Evolutionary conservation across 2,329 filamentous ascomycete species (phyloP).

Genomic region (Xylariaceae sp.): DNA sequence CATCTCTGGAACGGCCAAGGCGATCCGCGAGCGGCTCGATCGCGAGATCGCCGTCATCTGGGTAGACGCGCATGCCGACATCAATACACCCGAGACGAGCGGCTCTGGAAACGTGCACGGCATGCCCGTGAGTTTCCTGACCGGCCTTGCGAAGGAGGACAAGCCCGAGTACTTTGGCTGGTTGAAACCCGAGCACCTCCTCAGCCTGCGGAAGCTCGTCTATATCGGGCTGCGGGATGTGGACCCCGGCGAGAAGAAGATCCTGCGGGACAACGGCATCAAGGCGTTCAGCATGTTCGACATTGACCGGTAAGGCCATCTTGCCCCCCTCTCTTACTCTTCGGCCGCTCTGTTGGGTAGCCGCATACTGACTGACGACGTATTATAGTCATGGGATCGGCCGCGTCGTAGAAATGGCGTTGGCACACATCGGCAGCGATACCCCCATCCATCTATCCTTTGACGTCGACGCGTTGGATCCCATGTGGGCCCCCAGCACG

Average conservation of each 20-base stretch:
- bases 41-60: conserved; percentile 94
- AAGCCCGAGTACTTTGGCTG: conserved; percentile 85
- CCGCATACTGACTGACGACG: neutral
- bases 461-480: conserved; percentile 94
- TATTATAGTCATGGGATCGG: conserved; percentile 80
- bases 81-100: conserved; percentile 92
- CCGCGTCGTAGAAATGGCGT: conserved; percentile 95
- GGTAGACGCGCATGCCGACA: conserved; percentile 98
- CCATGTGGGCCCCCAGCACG: conserved; percentile 93
- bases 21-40: conserved; percentile 77
- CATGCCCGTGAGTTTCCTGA: conserved; percentile 94
- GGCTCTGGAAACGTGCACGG: conserved; percentile 94
- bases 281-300: conserved; percentile 99
- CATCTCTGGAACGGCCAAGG: conserved; percentile 83
- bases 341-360: neutral
- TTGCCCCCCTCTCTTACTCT: neutral
- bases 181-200: conserved; percentile 71
- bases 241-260: conserved; percentile 90
- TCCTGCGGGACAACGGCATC: conserved; percentile 85
- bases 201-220: conserved; percentile 82
- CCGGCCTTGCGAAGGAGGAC: conserved; percentile 78
- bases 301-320: conserved; percentile 73
- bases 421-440: conserved; percentile 90
- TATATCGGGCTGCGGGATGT: conserved; percentile 96
- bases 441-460: conserved; percentile 97